Percentiles rank a stretch among this genome's conserved stretches.
Evolutionary conservation across 2,329 filamentous ascomycete genomes (phyloP).

Genomic region (Furcasterigmium furcatum): DNA sequence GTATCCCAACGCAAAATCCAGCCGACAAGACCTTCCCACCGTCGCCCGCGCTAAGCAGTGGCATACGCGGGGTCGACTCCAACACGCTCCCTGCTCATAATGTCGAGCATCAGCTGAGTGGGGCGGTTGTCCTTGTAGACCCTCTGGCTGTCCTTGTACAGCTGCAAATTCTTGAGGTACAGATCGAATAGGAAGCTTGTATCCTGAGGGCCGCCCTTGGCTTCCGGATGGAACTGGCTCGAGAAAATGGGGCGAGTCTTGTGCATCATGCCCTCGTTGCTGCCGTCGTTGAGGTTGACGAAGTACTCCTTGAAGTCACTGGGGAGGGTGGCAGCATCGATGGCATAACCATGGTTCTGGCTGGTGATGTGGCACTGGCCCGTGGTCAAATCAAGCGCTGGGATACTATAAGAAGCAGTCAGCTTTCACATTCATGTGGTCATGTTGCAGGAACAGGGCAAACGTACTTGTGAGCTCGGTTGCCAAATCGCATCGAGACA

Average conservation of each 20-base stretch:
- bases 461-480: slow-evolving; percentile 99
- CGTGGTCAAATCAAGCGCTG: slow-evolving; percentile 76
- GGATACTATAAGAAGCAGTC: no score
- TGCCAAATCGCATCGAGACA: slow-evolving; percentile 99
- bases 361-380: slow-evolving; percentile 98
- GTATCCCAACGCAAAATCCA: no score
- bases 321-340: slow-evolving; percentile 79
- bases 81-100: slow-evolving; percentile 91
- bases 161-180: slow-evolving; percentile 84
- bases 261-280: slow-evolving; percentile 98
- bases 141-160: slow-evolving; percentile 82
- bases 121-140: slow-evolving; percentile 84
- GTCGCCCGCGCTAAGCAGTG: slow-evolving; percentile 39
- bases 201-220: slow-evolving; percentile 95
- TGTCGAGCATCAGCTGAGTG: slow-evolving; percentile 82
- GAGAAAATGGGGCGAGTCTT: slow-evolving; percentile 95
- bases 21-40: no score
- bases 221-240: slow-evolving; percentile 98
- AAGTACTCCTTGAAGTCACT: slow-evolving; percentile 97
- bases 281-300: slow-evolving; percentile 95
- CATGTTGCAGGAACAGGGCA: no score
- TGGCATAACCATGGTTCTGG: slow-evolving; percentile 97
- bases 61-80: slow-evolving; percentile 70
- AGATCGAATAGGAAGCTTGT: slow-evolving; percentile 95
- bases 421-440: no score